Base-by-base conservation (phyloP, 2,329 filamentous ascomycete genomes). In the Xylaria digitata region DNA sequence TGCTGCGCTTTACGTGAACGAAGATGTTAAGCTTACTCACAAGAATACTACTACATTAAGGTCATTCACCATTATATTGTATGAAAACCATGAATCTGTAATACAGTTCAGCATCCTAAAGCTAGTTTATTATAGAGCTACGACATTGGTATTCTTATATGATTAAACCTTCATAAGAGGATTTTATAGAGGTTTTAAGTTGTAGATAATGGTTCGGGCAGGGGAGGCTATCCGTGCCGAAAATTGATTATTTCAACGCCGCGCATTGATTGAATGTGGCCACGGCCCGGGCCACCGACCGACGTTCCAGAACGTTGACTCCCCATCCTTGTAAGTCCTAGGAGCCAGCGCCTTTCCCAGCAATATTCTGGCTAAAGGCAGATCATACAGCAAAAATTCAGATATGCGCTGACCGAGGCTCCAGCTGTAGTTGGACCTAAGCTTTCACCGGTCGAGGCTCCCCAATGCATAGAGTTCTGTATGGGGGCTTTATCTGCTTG, bases 321-420 rank as follows among this genome's bases (percentile, higher is more conserved):
- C 40, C 34, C 50, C 13, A 65, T 60, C 48, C 53, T 49, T 23
- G 71, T 61, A 67, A 73, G 59, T 37, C 69, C 54, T 69, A 66
- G 70, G 66, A 68, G 62, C 45, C 63, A 67, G 70, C 58, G 43
- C 55, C 65, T 74, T 63, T 69, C 59, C 15, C 30, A 26, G 60
- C 65, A 62, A 68, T 56, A 78, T 78, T 79, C 75, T 80, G 79
- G 78, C 78, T 80, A 80, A 80, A 80, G 70, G 78, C 69, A 73
- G 78, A 80, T 80, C 78, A 80, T 78, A 79, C 76, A 72, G 34
- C 34, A 61, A 57, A 42, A 62, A 49, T 17, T 32, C 46, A 58
- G 15, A 56, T 49, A 56, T 65, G 58, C 58, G 50, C 40, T 48
- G 62, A 66, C 50, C 56, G 49, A 66, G 61, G 54, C 58, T 66